A percentile compares a stretch with the other conserved stretches of the same genome.
Conservation (phyloP, 2,329 filamentous ascomycete species). For the Diaporthe citrichinensis region DNA sequence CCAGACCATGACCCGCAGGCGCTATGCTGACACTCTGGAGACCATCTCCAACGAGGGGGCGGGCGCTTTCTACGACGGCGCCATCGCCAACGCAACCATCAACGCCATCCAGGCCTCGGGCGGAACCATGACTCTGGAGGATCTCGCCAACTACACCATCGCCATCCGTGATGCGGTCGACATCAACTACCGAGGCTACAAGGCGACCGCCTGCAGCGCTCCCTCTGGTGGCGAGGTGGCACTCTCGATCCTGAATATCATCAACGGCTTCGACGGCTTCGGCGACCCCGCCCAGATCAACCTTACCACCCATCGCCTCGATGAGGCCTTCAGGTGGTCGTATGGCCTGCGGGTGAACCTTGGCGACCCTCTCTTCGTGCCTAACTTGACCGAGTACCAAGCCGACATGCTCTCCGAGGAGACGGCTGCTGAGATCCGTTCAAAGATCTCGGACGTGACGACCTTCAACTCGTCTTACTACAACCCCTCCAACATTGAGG, state of each 20-base stretch:
- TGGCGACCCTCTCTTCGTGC: constrained; percentile 82
- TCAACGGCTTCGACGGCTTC: constrained; percentile 79
- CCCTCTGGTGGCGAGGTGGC: constrained; percentile 82
- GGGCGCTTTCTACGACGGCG: constrained; percentile 78
- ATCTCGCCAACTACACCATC: constrained; percentile 80
- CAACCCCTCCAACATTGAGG: constrained; percentile 61
- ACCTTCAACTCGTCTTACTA: constrained; percentile 59
- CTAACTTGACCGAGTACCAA: constrained; percentile 71
- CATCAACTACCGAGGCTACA: constrained; percentile 79
- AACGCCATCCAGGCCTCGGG: constrained; percentile 72
- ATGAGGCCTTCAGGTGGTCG: constrained; percentile 86
- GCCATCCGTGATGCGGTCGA: constrained; percentile 71
- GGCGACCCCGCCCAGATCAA: constrained; percentile 66
- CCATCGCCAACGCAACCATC: constrained; percentile 79
- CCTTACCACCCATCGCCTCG: constrained; percentile 82
- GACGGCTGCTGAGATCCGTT: constrained; percentile 66
- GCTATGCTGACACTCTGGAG: constrained; percentile 82
- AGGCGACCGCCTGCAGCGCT: constrained; percentile 75
- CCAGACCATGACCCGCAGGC: constrained; percentile 81
- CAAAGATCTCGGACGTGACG: constrained; percentile 58
- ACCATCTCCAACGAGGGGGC: constrained; percentile 75
- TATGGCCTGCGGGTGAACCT: constrained; percentile 82
- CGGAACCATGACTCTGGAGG: constrained; percentile 83
- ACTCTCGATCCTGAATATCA: constrained; percentile 79
- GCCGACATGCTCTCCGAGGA: constrained; percentile 74